A percentile compares a stretch with the other conserved stretches of the same genome.
These are phyloP conservation scores for Sporothrix variecibatus DNA, from an alignment of 2,329 filamentous ascomycete species.

Conservation along the genomic window DNA sequence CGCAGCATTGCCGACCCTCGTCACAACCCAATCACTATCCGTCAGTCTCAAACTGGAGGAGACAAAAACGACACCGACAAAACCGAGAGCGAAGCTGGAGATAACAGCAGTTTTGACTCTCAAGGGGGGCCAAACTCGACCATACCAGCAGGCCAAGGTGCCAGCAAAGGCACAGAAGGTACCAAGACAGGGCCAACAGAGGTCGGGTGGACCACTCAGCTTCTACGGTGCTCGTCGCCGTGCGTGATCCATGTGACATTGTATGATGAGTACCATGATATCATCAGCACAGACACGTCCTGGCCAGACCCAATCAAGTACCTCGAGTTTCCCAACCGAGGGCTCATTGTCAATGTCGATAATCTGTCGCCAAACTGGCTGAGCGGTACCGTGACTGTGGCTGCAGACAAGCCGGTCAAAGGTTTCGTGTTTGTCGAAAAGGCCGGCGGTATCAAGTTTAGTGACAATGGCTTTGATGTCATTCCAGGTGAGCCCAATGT, in stretches of 20 bases:
- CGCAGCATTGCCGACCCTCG: not conserved
- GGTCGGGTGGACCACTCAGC: not conserved
- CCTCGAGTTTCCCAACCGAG: conserved; percentile 53
- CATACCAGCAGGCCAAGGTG: not conserved
- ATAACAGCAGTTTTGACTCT: too few relatives aligned
- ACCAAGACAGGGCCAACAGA: not conserved
- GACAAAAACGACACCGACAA: not conserved
- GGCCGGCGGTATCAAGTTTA: conserved; percentile 54
- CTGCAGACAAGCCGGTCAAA: conserved; percentile 66
- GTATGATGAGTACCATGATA: conserved; percentile 38
- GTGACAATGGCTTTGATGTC: conserved; percentile 67
- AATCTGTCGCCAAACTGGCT: not conserved
- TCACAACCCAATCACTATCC: not conserved
- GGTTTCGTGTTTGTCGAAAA: conserved; percentile 59
- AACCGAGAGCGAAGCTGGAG: too few relatives aligned
- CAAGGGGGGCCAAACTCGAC: not conserved
- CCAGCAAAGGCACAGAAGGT: not conserved
- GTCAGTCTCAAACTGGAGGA: not conserved
- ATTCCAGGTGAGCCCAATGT: conserved; percentile 60
- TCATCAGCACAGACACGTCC: conserved; percentile 60
- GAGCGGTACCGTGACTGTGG: conserved; percentile 40
- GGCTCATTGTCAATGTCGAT: conserved; percentile 40
- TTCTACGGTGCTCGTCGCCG: conserved; percentile 31
- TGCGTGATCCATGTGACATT: conserved; percentile 46
- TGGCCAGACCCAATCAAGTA: conserved; percentile 75